phyloP scores from a whole-genome alignment of 495 filamentous ascomycete species.

The Poronia punctata region DNA sequence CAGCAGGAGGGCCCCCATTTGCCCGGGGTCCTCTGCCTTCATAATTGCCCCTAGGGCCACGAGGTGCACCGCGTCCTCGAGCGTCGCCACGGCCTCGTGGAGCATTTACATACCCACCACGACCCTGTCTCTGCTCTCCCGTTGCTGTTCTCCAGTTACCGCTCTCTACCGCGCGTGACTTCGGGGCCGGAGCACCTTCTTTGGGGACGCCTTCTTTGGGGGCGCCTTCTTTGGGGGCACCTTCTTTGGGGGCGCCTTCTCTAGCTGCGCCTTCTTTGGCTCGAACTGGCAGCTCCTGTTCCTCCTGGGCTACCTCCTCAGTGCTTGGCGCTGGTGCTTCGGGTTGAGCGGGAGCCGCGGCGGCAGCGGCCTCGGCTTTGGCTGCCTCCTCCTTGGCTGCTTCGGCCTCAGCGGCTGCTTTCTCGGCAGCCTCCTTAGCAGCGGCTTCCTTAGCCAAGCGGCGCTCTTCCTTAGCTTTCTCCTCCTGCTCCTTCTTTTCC shows the following conservation, averaged over 20 bases:
- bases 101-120: constrained; percentile 30
- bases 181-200: constrained; percentile 17
- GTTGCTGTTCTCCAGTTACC: constrained; percentile 46
- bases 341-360: constrained; percentile 13
- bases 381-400: constrained; percentile 29
- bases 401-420: constrained; percentile 36
- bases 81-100: constrained; percentile 25
- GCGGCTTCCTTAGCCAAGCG: constrained; percentile 56
- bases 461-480: constrained; percentile 74
- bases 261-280: constrained; percentile 20
- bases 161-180: constrained; percentile 40
- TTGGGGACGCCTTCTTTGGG: constrained; percentile 26
- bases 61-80: constrained; percentile 33
- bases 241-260: constrained; percentile 15
- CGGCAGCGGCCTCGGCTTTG: constrained; percentile 16
- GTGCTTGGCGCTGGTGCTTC: constrained; percentile 18
- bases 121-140: constrained; percentile 33
- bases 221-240: constrained; percentile 17
- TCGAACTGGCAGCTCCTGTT: constrained; percentile 11
- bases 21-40: constrained; percentile 34
- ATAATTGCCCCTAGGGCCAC: constrained; percentile 34
- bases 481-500: constrained; percentile 82
- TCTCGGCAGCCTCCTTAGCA: constrained; percentile 52
- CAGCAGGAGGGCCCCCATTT: constrained; percentile 33
- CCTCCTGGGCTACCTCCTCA: no score